phyloP scores from a whole-genome alignment of 306 rosid genomes.

The Medicago ruthenica region DNA sequence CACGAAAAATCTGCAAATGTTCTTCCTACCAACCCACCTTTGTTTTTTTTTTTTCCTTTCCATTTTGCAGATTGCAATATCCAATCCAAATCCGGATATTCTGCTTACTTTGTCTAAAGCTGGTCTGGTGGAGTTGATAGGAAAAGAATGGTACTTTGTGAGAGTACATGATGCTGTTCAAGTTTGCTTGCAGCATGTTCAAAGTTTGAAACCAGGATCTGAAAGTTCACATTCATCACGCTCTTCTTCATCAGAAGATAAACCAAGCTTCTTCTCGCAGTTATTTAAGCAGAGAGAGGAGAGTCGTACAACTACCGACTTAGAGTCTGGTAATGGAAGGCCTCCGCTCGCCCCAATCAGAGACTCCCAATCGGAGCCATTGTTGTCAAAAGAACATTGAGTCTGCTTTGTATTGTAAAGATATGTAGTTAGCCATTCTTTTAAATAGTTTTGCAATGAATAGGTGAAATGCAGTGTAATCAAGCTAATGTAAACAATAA shows the following conservation, averaged over 20 bases:
- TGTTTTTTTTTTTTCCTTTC: conserved; percentile 18
- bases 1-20: not conserved
- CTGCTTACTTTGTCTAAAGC: conserved; percentile 76
- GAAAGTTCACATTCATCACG: conserved; percentile 42
- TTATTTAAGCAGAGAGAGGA: conserved; percentile 58
- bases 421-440: conserved; percentile 47
- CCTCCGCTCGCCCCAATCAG: conserved; percentile 43
- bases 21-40: conserved; percentile 23
- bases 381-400: conserved; percentile 61
- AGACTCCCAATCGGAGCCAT: conserved; percentile 74
- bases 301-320: conserved; percentile 49
- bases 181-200: conserved; percentile 92
- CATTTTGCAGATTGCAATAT: conserved; percentile 79
- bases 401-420: conserved; percentile 11
- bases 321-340: conserved; percentile 69
- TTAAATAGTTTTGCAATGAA: conserved; percentile 27
- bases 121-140: conserved; percentile 81
- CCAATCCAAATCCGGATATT: conserved; percentile 87
- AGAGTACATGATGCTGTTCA: conserved; percentile 99
- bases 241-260: conserved; percentile 44
- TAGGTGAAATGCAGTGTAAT: conserved; percentile 23
- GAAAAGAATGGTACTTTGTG: conserved; percentile 95
- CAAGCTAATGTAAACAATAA: conserved; percentile 9
- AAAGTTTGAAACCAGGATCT: conserved; percentile 52
- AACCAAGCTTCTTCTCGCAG: conserved; percentile 53